These are phyloP conservation scores for Phytopythium chamaehyphon DNA, from an alignment of 352 stramenopile species.

Conservation along the genomic window DNA sequence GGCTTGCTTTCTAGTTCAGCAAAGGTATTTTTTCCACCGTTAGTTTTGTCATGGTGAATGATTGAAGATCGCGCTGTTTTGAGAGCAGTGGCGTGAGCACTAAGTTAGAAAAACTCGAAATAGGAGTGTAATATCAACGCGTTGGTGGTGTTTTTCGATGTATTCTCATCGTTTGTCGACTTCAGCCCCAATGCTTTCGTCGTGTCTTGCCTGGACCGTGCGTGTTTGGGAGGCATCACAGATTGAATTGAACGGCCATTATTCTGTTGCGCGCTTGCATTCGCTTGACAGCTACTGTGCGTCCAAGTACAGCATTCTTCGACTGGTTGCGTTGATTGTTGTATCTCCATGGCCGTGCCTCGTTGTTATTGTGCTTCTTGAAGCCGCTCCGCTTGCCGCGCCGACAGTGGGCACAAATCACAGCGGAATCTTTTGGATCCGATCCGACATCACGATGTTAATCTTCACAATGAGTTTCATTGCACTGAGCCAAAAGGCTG, in stretches of 20 bases:
- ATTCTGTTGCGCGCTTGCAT: constrained; percentile 13
- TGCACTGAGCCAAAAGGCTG: constrained; percentile 6
- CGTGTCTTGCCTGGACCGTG: not conserved
- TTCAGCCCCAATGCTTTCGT: not conserved
- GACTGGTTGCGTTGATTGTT: constrained; percentile 5
- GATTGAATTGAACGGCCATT: constrained; percentile 3
- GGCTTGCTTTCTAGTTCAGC: no score
- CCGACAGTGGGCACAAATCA: constrained; percentile 5
- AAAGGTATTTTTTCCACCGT: no score
- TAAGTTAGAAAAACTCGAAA: no score
- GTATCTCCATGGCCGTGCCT: constrained; percentile 16
- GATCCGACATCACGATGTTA: constrained; percentile 2
- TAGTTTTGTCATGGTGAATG: no score
- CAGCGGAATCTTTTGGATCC: constrained; percentile 14
- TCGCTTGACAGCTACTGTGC: constrained; percentile 4
- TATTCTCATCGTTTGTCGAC: no score
- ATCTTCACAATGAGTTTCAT: constrained; percentile 9
- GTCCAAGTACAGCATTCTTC: constrained; percentile 1
- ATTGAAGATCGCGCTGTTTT: no score
- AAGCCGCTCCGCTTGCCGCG: constrained; percentile 13
- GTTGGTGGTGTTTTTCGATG: no score
- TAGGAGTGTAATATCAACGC: no score
- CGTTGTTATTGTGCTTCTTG: constrained; percentile 11
- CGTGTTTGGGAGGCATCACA: not conserved
- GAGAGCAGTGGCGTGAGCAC: no score